Evolutionary conservation across 139 green algal genomes (phyloP), one percentile per base, ranked within the genome.

Genomic region (Coelastrella sp.): DNA sequence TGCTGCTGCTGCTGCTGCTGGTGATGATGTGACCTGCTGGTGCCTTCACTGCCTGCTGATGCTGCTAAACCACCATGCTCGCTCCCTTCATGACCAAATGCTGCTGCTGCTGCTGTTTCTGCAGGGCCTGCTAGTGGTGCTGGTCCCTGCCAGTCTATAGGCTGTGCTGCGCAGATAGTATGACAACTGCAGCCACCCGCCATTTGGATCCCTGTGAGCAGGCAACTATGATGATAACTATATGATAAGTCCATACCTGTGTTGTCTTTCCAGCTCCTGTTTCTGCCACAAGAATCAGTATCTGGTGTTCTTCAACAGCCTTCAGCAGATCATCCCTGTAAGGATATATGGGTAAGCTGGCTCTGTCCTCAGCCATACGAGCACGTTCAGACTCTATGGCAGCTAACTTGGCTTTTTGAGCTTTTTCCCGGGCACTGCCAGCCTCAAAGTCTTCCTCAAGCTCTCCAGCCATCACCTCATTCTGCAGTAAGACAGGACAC

Each of bases 261-360:
- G 95, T 98, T 60, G 95, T 98, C 88, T 98, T 98, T 43, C 96
- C 96, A 0, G 94, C 97, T 19, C 97, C 97, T 4, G 96, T 99
- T 91, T 99, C 97, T 6, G 94, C 97, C 23, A 99, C 97, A 48
- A 99, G 96, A 89, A 99, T 96, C 19, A 99, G 75, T 25, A 98
- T 89, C 75, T 98, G 95, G 89, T 98, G 92, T 89, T 96, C 89
- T 57, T 93, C 93, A 27, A 99, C 89, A 34, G 96, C 96, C 38
- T 91, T 64, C 50, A 99, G 90, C 60, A 99, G 88, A n/a, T 89
- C 80, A 4, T 96, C 90, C 32, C 93, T 88, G 84, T 96, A 98
- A 2, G 88, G 85, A 85, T 93, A 98, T 85, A 99, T 98, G 75
- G 97, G 96, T 83, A 99, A 91, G 51, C 84, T 83, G 25, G 87